phyloP scores from a whole-genome alignment of 2,329 filamentous ascomycete genomes.

The Penicillium sp. region DNA sequence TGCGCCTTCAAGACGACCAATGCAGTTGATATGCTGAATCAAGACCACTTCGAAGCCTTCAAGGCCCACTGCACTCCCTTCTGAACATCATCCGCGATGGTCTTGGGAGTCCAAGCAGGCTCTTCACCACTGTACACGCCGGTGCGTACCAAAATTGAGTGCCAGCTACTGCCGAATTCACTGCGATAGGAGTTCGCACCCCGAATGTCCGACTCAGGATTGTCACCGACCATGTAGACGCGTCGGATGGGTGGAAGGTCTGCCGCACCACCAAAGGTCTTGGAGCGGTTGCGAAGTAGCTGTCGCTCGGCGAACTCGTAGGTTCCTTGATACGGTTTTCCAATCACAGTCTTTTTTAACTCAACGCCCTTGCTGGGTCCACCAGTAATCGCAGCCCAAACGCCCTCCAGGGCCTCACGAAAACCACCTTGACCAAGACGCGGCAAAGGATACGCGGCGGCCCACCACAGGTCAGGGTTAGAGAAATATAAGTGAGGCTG shows the following conservation, averaged over 20 bases:
- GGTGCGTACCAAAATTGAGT: conserved; percentile 70
- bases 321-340: conserved; percentile 73
- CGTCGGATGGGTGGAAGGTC: conserved; percentile 52
- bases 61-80: conserved; percentile 75
- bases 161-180: conserved; percentile 66
- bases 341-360: conserved; percentile 64
- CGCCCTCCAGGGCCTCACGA: conserved; percentile 70
- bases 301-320: conserved; percentile 80
- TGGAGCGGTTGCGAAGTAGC: conserved; percentile 57
- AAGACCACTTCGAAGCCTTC: conserved; percentile 46
- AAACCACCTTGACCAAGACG: conserved; percentile 91
- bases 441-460: conserved; percentile 75
- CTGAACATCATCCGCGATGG: conserved; percentile 68
- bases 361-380: conserved; percentile 51
- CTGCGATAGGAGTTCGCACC: conserved; percentile 76
- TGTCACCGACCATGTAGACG: conserved; percentile 94
- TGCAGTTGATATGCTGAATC: not conserved
- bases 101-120: conserved; percentile 59
- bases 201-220: conserved; percentile 81
- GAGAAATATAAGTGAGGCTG: conserved; percentile 82
- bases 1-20: not conserved
- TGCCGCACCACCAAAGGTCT: conserved; percentile 39
- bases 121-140: conserved; percentile 64
- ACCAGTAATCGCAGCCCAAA: conserved; percentile 69
- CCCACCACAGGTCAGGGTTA: conserved; percentile 88